A percentile compares a stretch with the other conserved stretches of the same genome.
Evolutionary conservation across 176 grass and related monocot species (phyloP).

Genomic region (Bromus sterilis): DNA sequence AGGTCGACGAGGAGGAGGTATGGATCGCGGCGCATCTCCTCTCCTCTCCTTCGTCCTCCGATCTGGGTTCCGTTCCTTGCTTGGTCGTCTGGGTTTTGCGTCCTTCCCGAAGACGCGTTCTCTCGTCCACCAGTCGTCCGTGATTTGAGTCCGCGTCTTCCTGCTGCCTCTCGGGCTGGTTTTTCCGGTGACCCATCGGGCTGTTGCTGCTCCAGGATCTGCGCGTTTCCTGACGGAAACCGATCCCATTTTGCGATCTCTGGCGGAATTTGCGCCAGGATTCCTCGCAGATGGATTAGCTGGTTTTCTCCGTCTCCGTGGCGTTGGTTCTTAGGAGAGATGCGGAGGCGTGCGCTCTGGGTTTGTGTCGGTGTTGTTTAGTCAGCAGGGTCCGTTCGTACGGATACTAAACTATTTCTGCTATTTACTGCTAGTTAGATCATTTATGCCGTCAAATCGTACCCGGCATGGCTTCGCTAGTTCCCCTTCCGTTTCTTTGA

Average conservation of each 20-base stretch:
- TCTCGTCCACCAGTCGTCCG: not conserved
- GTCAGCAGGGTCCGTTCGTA: not conserved
- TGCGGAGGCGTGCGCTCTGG: not conserved
- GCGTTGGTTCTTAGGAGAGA: not conserved
- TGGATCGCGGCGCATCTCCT: not conserved
- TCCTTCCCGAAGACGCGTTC: not conserved
- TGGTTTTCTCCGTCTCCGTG: not conserved
- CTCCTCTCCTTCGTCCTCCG: not conserved
- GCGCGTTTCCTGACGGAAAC: not conserved
- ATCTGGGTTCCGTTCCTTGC: not conserved
- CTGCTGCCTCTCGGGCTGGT: not conserved
- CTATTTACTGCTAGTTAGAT: not conserved
- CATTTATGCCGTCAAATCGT: not conserved
- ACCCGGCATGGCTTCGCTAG: not conserved
- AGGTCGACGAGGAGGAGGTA: conserved; percentile 14
- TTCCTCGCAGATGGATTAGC: not conserved
- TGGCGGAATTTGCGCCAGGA: not conserved
- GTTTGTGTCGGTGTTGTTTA: not conserved
- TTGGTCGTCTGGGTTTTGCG: not conserved
- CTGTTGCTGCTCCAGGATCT: not conserved
- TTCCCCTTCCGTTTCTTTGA: not conserved
- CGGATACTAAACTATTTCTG: not conserved
- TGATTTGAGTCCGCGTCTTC: not conserved
- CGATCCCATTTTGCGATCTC: not conserved
- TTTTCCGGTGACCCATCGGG: not conserved